Evolutionary conservation across 345 rosid genomes (phyloP), one percentile per base, ranked within the genome.

Genomic region (Lepidium didymum): DNA sequence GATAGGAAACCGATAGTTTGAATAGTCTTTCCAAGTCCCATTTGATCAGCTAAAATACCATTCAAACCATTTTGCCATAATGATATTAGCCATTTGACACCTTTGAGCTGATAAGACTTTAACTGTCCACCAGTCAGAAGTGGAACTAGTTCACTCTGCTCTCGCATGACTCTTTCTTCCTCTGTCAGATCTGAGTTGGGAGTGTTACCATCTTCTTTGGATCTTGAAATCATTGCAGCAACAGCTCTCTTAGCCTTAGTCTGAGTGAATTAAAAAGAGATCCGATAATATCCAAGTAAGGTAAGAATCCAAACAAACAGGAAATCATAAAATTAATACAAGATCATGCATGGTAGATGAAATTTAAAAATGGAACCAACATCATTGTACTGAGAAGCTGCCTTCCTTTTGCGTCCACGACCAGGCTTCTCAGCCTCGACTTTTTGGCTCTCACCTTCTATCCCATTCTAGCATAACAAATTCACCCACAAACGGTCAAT

Each of bases 1-100:
- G 97, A 81, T 36, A 94, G 85, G 67, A 94, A 94, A 52, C 91
- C 91, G 65, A 94, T 91, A 15, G 96, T 89, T 74, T 94, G 99
- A 77, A 94, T 91, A 1, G 99, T 91, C 85, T 94, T 94, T 71
- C 99, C 99, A 13, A 91, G 91, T 13, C 99, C 99, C 99, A 94
- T 94, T 81, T 94, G 99, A 82, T 94, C 99, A 18, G 99, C 99
- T 68, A 94, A 86, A 69, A 94, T 94, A 36, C 99, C 99, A 80
- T 91, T 91, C 61, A 94, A 79, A 23, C 99, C 99, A 78, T 94
- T 94, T 67, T 86, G 89, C 97, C 97, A 94, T 47, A 94, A 67
- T 14, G 99, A 94, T 60, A 94, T 86, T 63, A 94, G 78, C 99
- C 99, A 94, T 68, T 91, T 94, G 42, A 94, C 88, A n/a, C 99